Base-by-base conservation (phyloP, 2,329 filamentous ascomycete genomes). In the Cercospora sesami region DNA sequence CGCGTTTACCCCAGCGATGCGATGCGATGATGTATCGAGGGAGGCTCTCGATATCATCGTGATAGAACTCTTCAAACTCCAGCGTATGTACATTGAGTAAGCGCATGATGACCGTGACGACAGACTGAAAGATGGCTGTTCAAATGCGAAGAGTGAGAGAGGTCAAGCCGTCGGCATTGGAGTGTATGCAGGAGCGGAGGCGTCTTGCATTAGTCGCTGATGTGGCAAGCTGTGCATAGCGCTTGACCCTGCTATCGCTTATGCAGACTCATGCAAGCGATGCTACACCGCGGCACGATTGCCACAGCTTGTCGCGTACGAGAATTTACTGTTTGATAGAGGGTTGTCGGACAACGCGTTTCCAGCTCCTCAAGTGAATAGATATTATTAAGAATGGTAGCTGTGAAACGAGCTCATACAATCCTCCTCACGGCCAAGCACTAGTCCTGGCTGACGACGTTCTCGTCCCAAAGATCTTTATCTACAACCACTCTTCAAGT, bases 11-110 rank as follows among this genome's bases (percentile, higher is more conserved):
- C 69, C 67, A 71, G 21, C 69, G 64, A 42, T 71, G 67, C 9
- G 69, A 71, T 9, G 69, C 69, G 33, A 69, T 67, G 1, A 63
- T 63, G 33, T 71, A 71, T 2, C 45, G 39, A 3, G 69, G 69
- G 16, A 67, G 33, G 3, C 36, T 36, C 2, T 66, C 45, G 28
- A 63, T 48, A 6, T 58, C 21, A 3, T 63, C 30, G 10, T 60
- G 26, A 12, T 39, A 23, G 63, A 65, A 66, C n/a, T 68, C 66
- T 3, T 58, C 31, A 3, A 69, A 68, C 3, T 21, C 7, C 2
- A 68, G 28, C 1, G 65, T 68, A 10, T 65, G 30, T 16, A 65
- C 51, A 33, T 69, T 65, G 23, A 69, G 58, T 5, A 68, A 63
- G 14, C 67, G 67, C 67, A 68, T 68, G 23, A 30, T 12, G 5